A percentile compares a stretch with the other conserved stretches of the same genome.
These are phyloP conservation scores for Przewalskia tangutica DNA, from an alignment of 257 asterid genomes.

Conservation along the genomic window DNA sequence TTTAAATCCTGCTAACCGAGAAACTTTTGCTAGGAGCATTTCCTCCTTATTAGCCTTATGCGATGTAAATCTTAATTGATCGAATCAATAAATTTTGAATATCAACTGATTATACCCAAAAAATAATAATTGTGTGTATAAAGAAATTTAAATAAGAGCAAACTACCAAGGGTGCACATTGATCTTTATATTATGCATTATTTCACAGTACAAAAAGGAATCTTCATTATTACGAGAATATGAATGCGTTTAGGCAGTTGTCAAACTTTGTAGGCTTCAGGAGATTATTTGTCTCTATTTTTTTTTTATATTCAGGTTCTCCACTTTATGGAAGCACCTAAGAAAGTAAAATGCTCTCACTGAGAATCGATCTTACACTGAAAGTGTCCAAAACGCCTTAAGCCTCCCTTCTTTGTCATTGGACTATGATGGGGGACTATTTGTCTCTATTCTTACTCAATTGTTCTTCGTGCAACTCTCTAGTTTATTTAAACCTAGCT, in stretches of 20 bases:
- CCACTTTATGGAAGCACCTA: too few relatives aligned
- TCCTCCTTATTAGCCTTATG: too few relatives aligned
- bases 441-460: background rate
- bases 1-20: too few relatives aligned
- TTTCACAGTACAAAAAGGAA: background rate
- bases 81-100: background rate
- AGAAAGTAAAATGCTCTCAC: too few relatives aligned
- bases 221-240: background rate
- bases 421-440: too few relatives aligned
- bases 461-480: background rate
- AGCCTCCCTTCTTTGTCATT: too few relatives aligned
- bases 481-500: background rate
- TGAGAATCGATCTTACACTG: too few relatives aligned
- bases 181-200: background rate
- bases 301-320: too few relatives aligned
- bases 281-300: background rate
- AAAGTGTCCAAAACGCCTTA: too few relatives aligned
- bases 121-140: background rate
- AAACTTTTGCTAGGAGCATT: too few relatives aligned
- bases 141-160: background rate
- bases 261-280: background rate
- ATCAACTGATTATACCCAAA: too few relatives aligned
- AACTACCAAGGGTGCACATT: background rate
- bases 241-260: background rate
- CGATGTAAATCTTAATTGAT: background rate